Percentiles rank a stretch among this genome's conserved stretches.
Evolutionary conservation across 257 asterid species (phyloP).

Genomic region (Lithospermum erythrorhizon): DNA sequence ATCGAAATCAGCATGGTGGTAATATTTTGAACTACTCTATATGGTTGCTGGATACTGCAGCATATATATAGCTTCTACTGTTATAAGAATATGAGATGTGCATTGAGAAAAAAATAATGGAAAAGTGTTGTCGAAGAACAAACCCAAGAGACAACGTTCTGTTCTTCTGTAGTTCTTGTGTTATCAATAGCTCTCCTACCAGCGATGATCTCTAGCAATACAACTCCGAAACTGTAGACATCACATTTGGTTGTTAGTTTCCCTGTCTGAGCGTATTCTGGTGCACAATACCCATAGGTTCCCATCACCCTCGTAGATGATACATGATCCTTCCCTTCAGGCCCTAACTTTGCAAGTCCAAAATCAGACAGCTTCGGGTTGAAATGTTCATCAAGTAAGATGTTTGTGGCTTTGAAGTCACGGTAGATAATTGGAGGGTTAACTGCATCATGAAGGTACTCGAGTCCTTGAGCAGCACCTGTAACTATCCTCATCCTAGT

Average conservation of each 20-base stretch:
- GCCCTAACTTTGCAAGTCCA: conserved; percentile 40
- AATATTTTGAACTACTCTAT: too few relatives aligned
- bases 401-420: conserved; percentile 35
- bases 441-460: conserved; percentile 33
- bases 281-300: conserved; percentile 42
- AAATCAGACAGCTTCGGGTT: conserved; percentile 40
- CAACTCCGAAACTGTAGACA: conserved; percentile 43
- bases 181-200: conserved; percentile 42
- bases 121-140: conserved; percentile 8
- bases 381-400: conserved; percentile 23
- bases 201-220: conserved; percentile 32
- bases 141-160: conserved; percentile 34
- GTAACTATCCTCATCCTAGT: conserved; percentile 34
- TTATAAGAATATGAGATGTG: neutral
- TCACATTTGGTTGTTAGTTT: conserved; percentile 33
- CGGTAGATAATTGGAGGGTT: conserved; percentile 33
- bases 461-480: conserved; percentile 39
- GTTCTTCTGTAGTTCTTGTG: conserved; percentile 27
- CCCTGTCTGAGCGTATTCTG: conserved; percentile 36
- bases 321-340: conserved; percentile 26
- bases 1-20: neutral
- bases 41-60: too few relatives aligned
- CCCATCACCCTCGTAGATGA: conserved; percentile 39
- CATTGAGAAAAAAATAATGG: too few relatives aligned
- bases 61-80: too few relatives aligned